These are phyloP conservation scores for Hemerocallis citrina DNA, from an alignment of 106 monocot species.

Conservation along the genomic window DNA sequence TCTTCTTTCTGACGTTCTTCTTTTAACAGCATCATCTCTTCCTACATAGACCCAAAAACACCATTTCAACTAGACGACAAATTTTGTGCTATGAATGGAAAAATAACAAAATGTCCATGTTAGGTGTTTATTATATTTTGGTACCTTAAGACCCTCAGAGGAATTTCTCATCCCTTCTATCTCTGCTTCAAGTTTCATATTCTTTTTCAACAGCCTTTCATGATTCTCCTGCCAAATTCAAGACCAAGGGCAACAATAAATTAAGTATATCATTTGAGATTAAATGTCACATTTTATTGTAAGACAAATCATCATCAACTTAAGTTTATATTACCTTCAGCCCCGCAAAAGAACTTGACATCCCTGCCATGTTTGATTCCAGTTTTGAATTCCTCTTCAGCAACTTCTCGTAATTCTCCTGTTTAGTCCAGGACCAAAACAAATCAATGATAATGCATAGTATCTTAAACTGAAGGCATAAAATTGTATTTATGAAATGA, in stretches of 20 bases:
- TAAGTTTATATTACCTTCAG: not conserved
- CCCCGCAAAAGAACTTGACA: constrained; percentile 4
- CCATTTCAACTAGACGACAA: not conserved
- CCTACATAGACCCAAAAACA: not conserved
- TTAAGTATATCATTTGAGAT: no score
- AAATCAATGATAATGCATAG: not conserved
- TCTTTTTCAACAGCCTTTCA: not conserved
- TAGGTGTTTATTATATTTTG: not conserved
- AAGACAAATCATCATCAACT: no score
- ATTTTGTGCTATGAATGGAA: no score
- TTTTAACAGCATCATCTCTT: not conserved
- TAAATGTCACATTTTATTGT: no score
- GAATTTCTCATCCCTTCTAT: not conserved
- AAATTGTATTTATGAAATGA: no score
- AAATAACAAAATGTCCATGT: not conserved
- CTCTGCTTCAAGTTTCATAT: not conserved
- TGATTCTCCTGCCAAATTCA: not conserved
- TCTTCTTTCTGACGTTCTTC: constrained; percentile 3
- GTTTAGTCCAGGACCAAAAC: not conserved
- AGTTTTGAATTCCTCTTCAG: constrained; percentile 1
- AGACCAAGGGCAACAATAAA: no score
- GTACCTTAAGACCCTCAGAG: not conserved
- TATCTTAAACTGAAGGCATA: no score
- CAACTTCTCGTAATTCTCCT: constrained; percentile 5
- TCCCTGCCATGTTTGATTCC: constrained; percentile 5